Base-by-base conservation (phyloP, 352 stramenopile species). In the Phytophthora idaei region DNA sequence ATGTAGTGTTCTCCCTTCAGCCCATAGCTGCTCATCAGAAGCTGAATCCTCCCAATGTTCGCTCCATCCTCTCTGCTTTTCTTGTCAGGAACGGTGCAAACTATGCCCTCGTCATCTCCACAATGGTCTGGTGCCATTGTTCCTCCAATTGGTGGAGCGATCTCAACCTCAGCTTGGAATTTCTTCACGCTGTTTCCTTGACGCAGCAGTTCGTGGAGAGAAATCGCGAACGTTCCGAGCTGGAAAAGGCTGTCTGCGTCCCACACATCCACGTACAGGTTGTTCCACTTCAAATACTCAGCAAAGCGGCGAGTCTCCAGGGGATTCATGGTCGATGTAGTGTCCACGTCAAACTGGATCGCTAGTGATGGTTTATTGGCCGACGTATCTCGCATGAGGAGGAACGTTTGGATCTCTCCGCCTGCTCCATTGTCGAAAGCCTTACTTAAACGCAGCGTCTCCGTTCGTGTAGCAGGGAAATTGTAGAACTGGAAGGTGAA, bases 401-500 rank as follows among this genome's bases (percentile, higher is more conserved):
- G 50, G 39, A 77, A 81, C 5, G 80, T 92, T 14, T 80, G 77
- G 4, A 66, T 73, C 21, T 72, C 59, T 5, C 54, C 60, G 12
- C 34, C 32, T 21, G 71, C 37, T 47, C 71, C 61, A 59, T 74
- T 81, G 17, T 75, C 70, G 14, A 86, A 87, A 0, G 78, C 76
- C 31, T 89, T 82, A 37, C 81, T 90, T 1, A 94, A 73, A 4
- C 83, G 70, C 10, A 94, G 50, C 1, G 74, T 76, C 68, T 98
- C 94, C 1, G 94, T 98, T 31, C 91, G 73, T 11, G 92, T 98
- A 3, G 94, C 90, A 21, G 78, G 34, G 32, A 92, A 97, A 7
- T 77, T 92, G 69, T 97, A 98, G 61, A 98, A 98, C 72, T 98
- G 92, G 66, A 95, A 98, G 28, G 86, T 96, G 55, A 97, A 97